Evolutionary conservation across 495 filamentous ascomycete genomes (phyloP), one percentile per base, ranked within the genome.

Genomic region (Durotheca rogersii): DNA sequence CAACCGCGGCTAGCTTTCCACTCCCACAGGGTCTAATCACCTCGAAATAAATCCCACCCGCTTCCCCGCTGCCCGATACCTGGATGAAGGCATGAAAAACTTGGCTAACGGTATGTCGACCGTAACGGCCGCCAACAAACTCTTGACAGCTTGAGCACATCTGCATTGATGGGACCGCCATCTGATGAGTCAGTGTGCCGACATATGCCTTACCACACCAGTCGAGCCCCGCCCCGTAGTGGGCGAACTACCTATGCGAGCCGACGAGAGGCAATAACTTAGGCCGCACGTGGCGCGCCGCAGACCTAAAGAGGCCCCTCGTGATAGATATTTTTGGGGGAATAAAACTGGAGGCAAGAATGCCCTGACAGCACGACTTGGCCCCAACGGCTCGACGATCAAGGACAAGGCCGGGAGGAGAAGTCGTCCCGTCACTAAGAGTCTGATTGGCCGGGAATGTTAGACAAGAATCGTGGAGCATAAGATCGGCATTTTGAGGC

Each of bases 351-450:
- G 56, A 58, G 55, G 55, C 56, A 35, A 54, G 46, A 59, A 59
- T 47, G 56, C 56, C 53, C 56, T 50, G 56, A 41, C 40, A 38
- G 27, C 40, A 23, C 44, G 47, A 50, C 50, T 50, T 54, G 55
- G 44, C 55, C 32, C 55, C 55, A 53, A 42, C 55, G 20, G 37
- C 49, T 35, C n/a, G 55, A 53, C 55, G 55, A 58, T 58, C 55
- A 48, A 30, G 49, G n/a, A 53, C 49, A 43, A 59, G 41, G 17
- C 50, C 14, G 45, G 50, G 50, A 50, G 46, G 50, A 53, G 50
- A 53, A 23, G 41, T 51, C 49, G n/a, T 33, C 25, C 40, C 27
- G 41, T 31, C 15, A 38, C 18, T 16, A 27, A 7, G 14, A 16
- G 12, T 11, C 15, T 54, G 50, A 59, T 59, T 59, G 56, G 56